Evolutionary conservation across 2,329 filamentous ascomycete species (phyloP), one percentile per base, ranked within the genome.

Genomic region (Nemania sp.): DNA sequence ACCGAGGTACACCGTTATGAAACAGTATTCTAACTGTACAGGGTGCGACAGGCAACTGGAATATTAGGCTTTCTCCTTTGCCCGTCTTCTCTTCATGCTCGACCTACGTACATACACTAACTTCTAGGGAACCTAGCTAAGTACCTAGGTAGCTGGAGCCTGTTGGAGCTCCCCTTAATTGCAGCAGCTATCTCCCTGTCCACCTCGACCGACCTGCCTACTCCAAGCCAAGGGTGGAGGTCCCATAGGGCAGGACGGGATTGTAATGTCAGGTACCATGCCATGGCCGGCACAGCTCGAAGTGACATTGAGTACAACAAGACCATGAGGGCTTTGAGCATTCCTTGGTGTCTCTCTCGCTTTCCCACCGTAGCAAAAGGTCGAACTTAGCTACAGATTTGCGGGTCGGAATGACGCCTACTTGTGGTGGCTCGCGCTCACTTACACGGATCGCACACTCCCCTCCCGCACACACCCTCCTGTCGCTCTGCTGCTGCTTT

Each of bases 231-330:
- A 5, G 19, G 6, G 20, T 11, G n/a, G 22, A 40, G 14, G n/a
- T 7, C 31, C 37, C 22, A 41, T 46, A 41, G 39, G 50, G 44
- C 39, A 9, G 40, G 36, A 31, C 57, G 34, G 51, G 58, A 56
- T 60, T 50, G 54, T 48, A 51, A 62, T 61, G 47, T 55, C 62
- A 55, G 31, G 65, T 66, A 61, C 61, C 56, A 59, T 43, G 57
- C 59, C 59, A 64, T 61, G 41, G 53, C 51, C 58, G 49, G 52
- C 59, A 63, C 55, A 44, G 54, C 49, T 47, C 45, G 48, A 30
- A 65, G 59, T 64, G 62, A 61, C 57, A 53, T 54, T 33, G 41
- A 54, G 49, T 46, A 37, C 42, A 48, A 39, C 26, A 58, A 50
- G 53, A 41, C 59, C 46, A 52, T 54, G 45, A 43, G 49, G 53